These are phyloP conservation scores for Alternaria conjuncta DNA, from an alignment of 2,329 filamentous ascomycete species.

Conservation along the genomic window DNA sequence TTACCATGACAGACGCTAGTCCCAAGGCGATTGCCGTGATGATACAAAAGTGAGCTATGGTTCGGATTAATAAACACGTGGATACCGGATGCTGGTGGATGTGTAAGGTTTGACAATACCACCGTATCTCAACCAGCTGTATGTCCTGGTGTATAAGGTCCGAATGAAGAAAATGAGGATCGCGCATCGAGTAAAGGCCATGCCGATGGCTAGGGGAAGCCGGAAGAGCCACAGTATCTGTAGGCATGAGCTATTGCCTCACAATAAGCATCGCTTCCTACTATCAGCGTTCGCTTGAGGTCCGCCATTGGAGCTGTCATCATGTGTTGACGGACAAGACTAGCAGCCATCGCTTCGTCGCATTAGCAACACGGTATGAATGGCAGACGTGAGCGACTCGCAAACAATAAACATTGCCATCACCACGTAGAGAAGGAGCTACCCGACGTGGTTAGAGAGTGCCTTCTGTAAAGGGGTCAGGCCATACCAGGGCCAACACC, in stretches of 20 bases:
- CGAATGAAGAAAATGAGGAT: constrained; percentile 36
- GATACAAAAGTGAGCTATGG: constrained; percentile 26
- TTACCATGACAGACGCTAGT: constrained; percentile 13
- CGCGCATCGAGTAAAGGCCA: constrained; percentile 27
- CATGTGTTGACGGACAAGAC: constrained; percentile 20
- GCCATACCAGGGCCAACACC: constrained; percentile 24
- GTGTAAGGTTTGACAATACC: constrained; percentile 18
- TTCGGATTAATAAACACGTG: constrained; percentile 16
- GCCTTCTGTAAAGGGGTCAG: neutral
- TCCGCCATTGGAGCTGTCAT: constrained; percentile 8
- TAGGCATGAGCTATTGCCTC: no score
- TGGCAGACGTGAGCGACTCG: constrained; percentile 9
- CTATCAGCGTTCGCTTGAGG: constrained; percentile 22
- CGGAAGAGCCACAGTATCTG: constrained; percentile 32
- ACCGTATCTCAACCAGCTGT: constrained; percentile 23
- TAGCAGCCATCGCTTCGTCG: constrained; percentile 19
- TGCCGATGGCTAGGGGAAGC: constrained; percentile 25
- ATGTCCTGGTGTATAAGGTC: constrained; percentile 28
- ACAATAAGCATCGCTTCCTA: no score
- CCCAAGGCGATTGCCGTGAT: constrained; percentile 12
- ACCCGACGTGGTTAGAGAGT: neutral
- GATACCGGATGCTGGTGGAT: neutral
- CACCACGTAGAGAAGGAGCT: constrained; percentile 27
- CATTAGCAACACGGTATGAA: constrained; percentile 10
- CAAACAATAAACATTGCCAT: constrained; percentile 22